Conservation (phyloP, 2,329 filamentous ascomycete genomes). For the Epichloe aotearoae region DNA sequence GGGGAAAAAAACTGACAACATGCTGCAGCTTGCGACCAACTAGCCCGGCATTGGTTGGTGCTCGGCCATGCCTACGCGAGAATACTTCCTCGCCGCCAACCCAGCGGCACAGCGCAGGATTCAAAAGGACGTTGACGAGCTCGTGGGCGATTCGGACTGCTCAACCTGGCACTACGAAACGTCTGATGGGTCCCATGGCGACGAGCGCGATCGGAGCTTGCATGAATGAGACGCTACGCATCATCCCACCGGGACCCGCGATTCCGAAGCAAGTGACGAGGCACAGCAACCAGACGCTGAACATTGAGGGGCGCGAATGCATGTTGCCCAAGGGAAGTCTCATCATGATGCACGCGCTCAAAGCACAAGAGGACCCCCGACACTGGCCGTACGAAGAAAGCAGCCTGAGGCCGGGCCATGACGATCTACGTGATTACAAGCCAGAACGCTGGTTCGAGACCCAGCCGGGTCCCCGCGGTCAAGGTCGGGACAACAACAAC, state of each 20-base stretch:
- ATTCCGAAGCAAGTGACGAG: constrained; percentile 54
- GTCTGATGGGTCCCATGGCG: constrained; percentile 50
- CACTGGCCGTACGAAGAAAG: constrained; percentile 51
- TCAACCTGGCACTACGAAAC: constrained; percentile 62
- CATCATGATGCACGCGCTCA: constrained; percentile 42
- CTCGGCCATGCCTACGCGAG: constrained; percentile 40
- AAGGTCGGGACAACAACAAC: constrained; percentile 6
- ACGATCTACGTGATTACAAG: constrained; percentile 54
- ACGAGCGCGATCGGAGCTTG: constrained; percentile 59
- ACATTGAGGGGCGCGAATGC: constrained; percentile 42
- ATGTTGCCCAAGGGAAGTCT: constrained; percentile 42
- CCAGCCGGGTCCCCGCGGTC: constrained; percentile 8
- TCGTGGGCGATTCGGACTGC: constrained; percentile 46
- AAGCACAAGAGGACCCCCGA: constrained; percentile 56
- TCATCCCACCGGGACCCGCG: constrained; percentile 56
- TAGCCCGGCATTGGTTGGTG: constrained; percentile 15
- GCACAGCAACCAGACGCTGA: constrained; percentile 40
- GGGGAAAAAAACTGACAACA: no score
- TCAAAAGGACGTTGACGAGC: constrained; percentile 54
- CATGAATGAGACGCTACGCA: constrained; percentile 63
- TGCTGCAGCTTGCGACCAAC: constrained; percentile 1
- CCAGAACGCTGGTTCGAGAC: constrained; percentile 58
- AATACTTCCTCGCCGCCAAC: constrained; percentile 52
- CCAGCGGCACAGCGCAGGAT: constrained; percentile 49
- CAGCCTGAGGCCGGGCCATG: constrained; percentile 24